Conservation (phyloP, 768 basidiomycete genomes). For the Pleurotus salmoneostramineus region DNA sequence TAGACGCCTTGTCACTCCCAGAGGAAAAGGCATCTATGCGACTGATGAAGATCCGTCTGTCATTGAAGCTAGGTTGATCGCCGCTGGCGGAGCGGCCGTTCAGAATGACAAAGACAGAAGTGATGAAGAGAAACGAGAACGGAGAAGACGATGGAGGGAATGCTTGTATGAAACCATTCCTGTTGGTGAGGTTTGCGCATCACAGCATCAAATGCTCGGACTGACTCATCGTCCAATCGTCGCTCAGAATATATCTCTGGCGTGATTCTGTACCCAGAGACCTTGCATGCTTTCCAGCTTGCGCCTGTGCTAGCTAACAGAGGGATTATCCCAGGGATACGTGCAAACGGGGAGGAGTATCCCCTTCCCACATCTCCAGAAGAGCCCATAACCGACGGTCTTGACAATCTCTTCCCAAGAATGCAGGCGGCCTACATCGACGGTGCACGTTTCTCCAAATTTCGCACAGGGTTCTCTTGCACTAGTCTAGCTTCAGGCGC, state of each 20-base stretch:
- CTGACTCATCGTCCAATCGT: neutral
- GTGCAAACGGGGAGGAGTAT: slow-evolving; percentile 45
- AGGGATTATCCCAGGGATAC: slow-evolving; percentile 46
- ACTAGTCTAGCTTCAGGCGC: slow-evolving; percentile 24
- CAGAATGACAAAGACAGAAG: slow-evolving; percentile 19
- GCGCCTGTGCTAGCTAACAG: slow-evolving; percentile 37
- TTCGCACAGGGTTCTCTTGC: slow-evolving; percentile 46
- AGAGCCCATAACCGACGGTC: slow-evolving; percentile 47
- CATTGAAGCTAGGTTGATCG: slow-evolving; percentile 33
- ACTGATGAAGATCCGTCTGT: slow-evolving; percentile 48
- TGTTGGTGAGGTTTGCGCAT: slow-evolving; percentile 24
- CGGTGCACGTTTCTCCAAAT: slow-evolving; percentile 48
- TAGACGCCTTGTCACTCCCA: slow-evolving; percentile 38
- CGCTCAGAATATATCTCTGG: slow-evolving; percentile 43
- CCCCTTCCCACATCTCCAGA: slow-evolving; percentile 38
- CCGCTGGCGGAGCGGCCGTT: slow-evolving; percentile 24
- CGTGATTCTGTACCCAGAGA: slow-evolving; percentile 46
- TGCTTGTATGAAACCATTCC: slow-evolving; percentile 38
- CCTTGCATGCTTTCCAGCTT: slow-evolving; percentile 45
- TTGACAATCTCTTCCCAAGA: slow-evolving; percentile 39
- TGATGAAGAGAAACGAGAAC: slow-evolving; percentile 32
- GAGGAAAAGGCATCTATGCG: slow-evolving; percentile 50
- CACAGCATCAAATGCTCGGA: neutral
- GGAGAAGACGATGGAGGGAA: slow-evolving; percentile 39
- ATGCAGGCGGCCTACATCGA: slow-evolving; percentile 38